phyloP scores from a whole-genome alignment of 345 rosid species.

The Gossypium australe region DNA sequence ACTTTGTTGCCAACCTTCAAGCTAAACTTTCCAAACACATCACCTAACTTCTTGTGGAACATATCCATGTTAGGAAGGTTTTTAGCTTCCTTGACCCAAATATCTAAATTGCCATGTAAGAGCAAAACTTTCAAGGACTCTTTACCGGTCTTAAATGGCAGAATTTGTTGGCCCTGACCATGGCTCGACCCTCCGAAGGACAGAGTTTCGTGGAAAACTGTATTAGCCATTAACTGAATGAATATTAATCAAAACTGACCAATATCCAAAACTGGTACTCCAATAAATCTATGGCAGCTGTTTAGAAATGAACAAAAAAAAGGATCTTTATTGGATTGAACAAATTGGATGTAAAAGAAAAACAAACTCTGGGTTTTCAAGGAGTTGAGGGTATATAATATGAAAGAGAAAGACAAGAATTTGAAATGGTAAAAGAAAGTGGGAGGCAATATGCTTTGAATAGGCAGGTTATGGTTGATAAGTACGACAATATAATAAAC shows the following conservation, averaged over 20 bases:
- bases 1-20: conserved; percentile 44
- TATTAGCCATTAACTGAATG: conserved; percentile 38
- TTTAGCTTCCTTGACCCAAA: conserved; percentile 79
- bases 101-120: conserved; percentile 80
- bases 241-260: conserved; percentile 2
- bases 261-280: not conserved
- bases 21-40: conserved; percentile 42
- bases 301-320: conserved; percentile 1
- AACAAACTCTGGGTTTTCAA: not conserved
- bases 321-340: not conserved
- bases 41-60: conserved; percentile 65
- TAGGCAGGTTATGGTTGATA: not conserved
- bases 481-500: not conserved
- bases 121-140: conserved; percentile 49
- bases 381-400: not conserved
- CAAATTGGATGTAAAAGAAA: not conserved
- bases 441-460: conserved; percentile 11
- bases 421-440: conserved; percentile 27
- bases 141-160: conserved; percentile 50
- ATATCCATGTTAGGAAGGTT: conserved; percentile 88
- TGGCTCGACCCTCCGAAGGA: conserved; percentile 72
- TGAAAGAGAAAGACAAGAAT: not conserved
- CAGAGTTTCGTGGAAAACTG: conserved; percentile 32
- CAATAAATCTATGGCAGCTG: not conserved
- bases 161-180: conserved; percentile 43